Conservation (phyloP, 306 rosid species). For the Corylus americana region DNA sequence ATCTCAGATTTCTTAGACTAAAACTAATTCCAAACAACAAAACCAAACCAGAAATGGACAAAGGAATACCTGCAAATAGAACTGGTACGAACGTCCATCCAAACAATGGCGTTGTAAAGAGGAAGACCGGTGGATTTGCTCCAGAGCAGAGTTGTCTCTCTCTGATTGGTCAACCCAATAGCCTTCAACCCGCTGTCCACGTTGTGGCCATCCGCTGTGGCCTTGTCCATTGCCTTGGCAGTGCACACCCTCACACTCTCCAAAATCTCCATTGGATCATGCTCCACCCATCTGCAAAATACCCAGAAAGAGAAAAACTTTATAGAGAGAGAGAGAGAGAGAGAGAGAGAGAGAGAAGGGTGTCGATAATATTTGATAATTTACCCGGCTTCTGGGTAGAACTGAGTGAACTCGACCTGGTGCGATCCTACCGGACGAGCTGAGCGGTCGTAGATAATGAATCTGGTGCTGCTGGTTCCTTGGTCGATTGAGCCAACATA, state of each 20-base stretch:
- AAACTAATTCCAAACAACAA: background rate
- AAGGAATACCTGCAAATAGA: constrained; percentile 67
- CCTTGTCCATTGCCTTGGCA: constrained; percentile 75
- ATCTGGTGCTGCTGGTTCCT: no score
- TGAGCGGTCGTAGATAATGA: no score
- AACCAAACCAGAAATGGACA: background rate
- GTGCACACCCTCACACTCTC: constrained; percentile 75
- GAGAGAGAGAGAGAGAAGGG: no score
- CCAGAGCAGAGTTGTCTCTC: constrained; percentile 92
- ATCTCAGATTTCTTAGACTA: background rate
- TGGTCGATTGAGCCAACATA: constrained; percentile 75
- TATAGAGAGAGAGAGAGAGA: no score
- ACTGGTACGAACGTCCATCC: constrained; percentile 95
- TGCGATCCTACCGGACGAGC: no score
- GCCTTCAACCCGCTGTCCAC: constrained; percentile 76
- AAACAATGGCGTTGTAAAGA: constrained; percentile 81
- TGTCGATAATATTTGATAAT: no score
- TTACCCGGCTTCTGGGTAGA: no score
- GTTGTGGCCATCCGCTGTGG: constrained; percentile 74
- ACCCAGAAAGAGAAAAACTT: no score
- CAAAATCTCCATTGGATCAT: constrained; percentile 83
- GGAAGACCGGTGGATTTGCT: constrained; percentile 89
- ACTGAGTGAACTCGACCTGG: no score
- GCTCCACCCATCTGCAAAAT: constrained; percentile 80
- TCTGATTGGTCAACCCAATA: constrained; percentile 88